Base-by-base conservation (phyloP, 108 stramenopile species). In the Seminavis robusta region DNA sequence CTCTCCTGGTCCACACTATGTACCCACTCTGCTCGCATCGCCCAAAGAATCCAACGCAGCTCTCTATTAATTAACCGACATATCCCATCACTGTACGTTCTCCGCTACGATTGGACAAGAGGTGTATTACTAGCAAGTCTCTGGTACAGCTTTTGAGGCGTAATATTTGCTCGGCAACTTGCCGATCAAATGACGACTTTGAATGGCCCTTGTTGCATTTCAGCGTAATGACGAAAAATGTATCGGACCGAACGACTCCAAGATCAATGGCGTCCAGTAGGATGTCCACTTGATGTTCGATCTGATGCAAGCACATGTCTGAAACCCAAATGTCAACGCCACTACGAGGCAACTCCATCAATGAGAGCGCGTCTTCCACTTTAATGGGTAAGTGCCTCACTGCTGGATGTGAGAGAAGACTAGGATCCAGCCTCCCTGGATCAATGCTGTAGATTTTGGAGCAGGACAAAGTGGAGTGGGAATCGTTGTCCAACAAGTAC, bases 191-290 rank as follows among this genome's bases (percentile, higher is more conserved):
- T n/a, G 77, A 55, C 17, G 49, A 55, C 25, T 58, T 64, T 25
- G 71, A 65, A 50, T 85, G 77, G 3, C 84, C 84, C 27, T 59
- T 28, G 36, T 73, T 74, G 36, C 77, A 79, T 50, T 85, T 85
- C 11, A 85, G 60, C 0, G 84, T 85, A 46, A 85, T 32, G 7
- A 79, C 71, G 52, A 85, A 81, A 30, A 71, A 71, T 0, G 63
- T 45, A 7, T 54, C 50, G 3, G 55, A 27, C 15, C 32, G 31
- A 0, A 85, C 61, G 1, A 81, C 32, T 0, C 77, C 74, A 16
- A 25, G 36, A 19, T 61, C 20, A 1, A 54, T 38, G 37, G 37
- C 37, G 15, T 15, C n/a, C 37, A 38, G 37, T 38, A 38, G 37
- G 15, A 15, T 11, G n/a, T 38, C 37, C 13, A 38, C 37, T 38